These are phyloP conservation scores for Termitomyces sp. DNA, from an alignment of 768 basidiomycete genomes.

Conservation along the genomic window DNA sequence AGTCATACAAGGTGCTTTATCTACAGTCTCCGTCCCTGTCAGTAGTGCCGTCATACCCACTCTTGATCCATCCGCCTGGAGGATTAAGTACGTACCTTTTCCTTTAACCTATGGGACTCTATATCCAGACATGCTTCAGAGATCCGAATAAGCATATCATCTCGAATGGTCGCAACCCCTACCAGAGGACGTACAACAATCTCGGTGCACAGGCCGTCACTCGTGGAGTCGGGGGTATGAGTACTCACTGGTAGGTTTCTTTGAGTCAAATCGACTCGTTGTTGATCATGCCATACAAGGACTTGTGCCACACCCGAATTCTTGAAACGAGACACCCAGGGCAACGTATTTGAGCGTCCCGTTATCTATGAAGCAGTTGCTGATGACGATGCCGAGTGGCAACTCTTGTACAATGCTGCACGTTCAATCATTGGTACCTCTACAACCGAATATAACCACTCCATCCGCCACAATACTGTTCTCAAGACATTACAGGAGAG, in stretches of 20 bases:
- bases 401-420: background rate
- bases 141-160: background rate
- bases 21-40: background rate
- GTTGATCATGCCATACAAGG: background rate
- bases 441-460: background rate
- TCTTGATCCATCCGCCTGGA: background rate
- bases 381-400: background rate
- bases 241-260: conserved; percentile 6
- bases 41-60: background rate
- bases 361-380: background rate
- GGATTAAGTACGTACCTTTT: background rate
- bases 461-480: background rate
- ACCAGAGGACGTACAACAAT: conserved; percentile 4
- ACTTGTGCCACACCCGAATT: background rate
- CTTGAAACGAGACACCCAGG: background rate
- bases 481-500: background rate
- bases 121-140: background rate
- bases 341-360: background rate
- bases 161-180: conserved; percentile 1
- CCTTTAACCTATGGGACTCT: background rate
- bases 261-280: background rate
- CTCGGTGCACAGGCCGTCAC: conserved; percentile 7
- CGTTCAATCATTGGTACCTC: conserved; percentile 1
- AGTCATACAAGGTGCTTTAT: background rate
- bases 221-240: conserved; percentile 9